phyloP scores from a whole-genome alignment of 2,329 filamentous ascomycete species.

The Pseudocercospora musae region DNA sequence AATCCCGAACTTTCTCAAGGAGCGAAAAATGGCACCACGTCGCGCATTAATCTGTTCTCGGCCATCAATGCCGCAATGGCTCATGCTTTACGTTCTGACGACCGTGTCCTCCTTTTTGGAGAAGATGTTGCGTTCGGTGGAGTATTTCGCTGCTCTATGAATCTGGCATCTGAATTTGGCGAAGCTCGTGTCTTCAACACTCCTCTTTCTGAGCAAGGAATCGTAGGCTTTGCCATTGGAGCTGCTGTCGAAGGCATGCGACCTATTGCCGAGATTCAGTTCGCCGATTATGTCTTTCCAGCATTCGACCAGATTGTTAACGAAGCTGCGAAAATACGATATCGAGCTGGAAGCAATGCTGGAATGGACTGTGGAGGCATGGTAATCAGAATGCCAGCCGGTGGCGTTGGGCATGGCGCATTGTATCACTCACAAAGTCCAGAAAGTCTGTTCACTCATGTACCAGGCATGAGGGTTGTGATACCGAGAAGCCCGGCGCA shows the following conservation, averaged over 20 bases:
- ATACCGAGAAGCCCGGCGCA: constrained; percentile 82
- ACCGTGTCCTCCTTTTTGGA: constrained; percentile 85
- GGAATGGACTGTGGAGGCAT: constrained; percentile 62
- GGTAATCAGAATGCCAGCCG: constrained; percentile 86
- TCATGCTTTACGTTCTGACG: constrained; percentile 76
- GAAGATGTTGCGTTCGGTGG: constrained; percentile 97
- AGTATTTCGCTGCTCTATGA: constrained; percentile 84
- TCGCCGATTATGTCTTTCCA: constrained; percentile 90
- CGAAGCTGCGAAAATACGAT: constrained; percentile 84
- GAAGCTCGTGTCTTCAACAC: constrained; percentile 93
- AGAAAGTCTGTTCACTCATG: constrained; percentile 81
- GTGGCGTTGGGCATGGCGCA: constrained; percentile 83
- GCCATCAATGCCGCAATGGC: constrained; percentile 87
- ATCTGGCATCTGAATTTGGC: constrained; percentile 82
- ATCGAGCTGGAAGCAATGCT: constrained; percentile 59
- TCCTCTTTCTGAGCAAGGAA: constrained; percentile 88
- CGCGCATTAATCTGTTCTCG: constrained; percentile 90
- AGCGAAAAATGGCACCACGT: constrained; percentile 54
- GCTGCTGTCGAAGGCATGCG: constrained; percentile 87
- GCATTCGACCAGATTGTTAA: constrained; percentile 94
- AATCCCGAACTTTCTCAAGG: constrained; percentile 64
- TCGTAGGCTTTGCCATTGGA: constrained; percentile 90
- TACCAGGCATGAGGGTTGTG: constrained; percentile 80
- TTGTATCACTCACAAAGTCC: constrained; percentile 88
- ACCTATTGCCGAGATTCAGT: constrained; percentile 91